phyloP scores from a whole-genome alignment of 495 filamentous ascomycete genomes.

The Lepidopterella palustris region DNA sequence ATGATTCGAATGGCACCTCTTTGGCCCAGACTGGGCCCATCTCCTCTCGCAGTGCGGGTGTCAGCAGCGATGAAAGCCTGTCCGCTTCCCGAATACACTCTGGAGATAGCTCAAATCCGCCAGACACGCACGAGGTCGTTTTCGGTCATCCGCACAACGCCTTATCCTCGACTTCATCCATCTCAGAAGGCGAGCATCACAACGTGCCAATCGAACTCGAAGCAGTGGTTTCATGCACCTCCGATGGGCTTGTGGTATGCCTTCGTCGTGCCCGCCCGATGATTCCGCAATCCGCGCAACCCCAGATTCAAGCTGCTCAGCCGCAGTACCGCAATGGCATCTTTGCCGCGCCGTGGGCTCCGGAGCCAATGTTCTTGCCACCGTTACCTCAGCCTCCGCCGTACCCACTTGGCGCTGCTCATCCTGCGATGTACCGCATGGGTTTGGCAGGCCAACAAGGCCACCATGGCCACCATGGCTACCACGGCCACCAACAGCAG shows the following conservation, averaged over 20 bases:
- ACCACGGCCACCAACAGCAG: too few species aligned
- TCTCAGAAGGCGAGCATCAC: constrained; percentile 17
- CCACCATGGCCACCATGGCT: constrained; percentile 14
- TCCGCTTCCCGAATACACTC: constrained; percentile 21
- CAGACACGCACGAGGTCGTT: constrained; percentile 35
- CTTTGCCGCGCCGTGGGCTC: constrained; percentile 73
- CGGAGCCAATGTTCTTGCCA: constrained; percentile 46
- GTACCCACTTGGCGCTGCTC: constrained; percentile 17
- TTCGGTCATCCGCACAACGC: constrained; percentile 34
- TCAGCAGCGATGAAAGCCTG: neutral
- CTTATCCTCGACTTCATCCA: constrained; percentile 39
- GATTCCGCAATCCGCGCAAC: constrained; percentile 47
- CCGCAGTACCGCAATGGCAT: constrained; percentile 57
- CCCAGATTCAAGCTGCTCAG: constrained; percentile 40
- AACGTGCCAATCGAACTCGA: constrained; percentile 59
- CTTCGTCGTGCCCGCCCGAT: constrained; percentile 67
- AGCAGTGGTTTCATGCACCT: constrained; percentile 84
- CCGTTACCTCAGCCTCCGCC: constrained; percentile 32
- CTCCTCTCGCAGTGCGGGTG: neutral
- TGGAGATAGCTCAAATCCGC: constrained; percentile 25
- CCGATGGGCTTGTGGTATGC: constrained; percentile 80
- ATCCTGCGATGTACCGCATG: constrained; percentile 17
- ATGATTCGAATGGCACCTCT: neutral
- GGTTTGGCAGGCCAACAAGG: neutral
- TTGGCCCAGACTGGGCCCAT: neutral